A percentile compares a stretch with the other conserved stretches of the same genome.
phyloP scores from a whole-genome alignment of 257 asterid genomes.

The Primulina eburnea region DNA sequence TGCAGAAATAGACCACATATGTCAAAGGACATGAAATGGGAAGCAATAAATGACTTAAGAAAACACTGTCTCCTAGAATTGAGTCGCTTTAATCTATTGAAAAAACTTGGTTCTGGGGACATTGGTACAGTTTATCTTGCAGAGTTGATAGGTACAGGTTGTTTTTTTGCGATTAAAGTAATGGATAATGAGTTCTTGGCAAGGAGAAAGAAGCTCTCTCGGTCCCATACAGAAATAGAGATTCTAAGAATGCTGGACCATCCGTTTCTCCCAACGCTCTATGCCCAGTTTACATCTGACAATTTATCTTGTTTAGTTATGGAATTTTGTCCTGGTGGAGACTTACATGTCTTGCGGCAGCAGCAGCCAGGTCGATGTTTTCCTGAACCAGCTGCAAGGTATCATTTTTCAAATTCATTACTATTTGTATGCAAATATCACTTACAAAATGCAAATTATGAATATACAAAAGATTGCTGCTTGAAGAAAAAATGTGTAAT shows the following conservation, averaged over 20 bases:
- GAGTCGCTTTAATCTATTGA: constrained; percentile 58
- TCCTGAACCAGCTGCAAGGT: constrained; percentile 72
- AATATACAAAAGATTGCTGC: too few relatives aligned
- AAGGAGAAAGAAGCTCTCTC: constrained; percentile 58
- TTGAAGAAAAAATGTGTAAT: too few relatives aligned
- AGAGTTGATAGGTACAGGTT: constrained; percentile 51
- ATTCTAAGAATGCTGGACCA: constrained; percentile 67
- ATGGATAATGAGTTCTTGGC: constrained; percentile 70
- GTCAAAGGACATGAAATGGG: constrained; percentile 63
- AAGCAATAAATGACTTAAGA: constrained; percentile 33
- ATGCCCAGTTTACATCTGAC: constrained; percentile 66
- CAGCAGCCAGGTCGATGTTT: constrained; percentile 59
- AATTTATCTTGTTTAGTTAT: constrained; percentile 63
- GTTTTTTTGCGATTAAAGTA: constrained; percentile 66
- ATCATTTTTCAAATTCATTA: constrained; percentile 14
- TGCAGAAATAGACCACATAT: constrained; percentile 77
- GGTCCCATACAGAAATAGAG: constrained; percentile 78
- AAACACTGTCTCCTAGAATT: constrained; percentile 45
- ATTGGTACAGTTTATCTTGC: constrained; percentile 77
- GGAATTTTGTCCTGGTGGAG: constrained; percentile 86
- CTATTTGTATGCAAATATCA: too few relatives aligned
- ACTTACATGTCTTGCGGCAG: constrained; percentile 72
- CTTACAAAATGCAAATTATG: too few relatives aligned
- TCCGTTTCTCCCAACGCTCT: constrained; percentile 74
- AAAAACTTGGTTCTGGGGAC: constrained; percentile 73